A percentile compares a stretch with the other conserved stretches of the same genome.
phyloP scores from a whole-genome alignment of 441 rosid genomes.

The Euphorbia corollata region DNA sequence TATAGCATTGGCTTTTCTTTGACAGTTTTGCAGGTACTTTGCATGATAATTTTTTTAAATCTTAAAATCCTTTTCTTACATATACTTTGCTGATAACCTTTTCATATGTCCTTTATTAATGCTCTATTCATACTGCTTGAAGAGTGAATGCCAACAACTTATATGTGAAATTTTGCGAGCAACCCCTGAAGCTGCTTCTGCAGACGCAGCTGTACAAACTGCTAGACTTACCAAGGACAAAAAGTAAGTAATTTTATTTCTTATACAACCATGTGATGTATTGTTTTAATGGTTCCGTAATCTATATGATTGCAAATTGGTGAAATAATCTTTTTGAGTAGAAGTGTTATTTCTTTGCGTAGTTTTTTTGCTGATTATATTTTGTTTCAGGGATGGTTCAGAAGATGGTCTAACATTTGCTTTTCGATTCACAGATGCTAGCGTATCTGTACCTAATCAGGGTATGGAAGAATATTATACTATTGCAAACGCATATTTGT shows the following conservation, averaged over 20 bases:
- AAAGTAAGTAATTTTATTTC: slow-evolving; percentile 41
- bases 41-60: slow-evolving; percentile 3
- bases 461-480: slow-evolving; percentile 42
- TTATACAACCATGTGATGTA: neutral
- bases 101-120: slow-evolving; percentile 12
- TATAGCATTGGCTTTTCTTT: slow-evolving; percentile 86
- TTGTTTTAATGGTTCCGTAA: slow-evolving; percentile 9
- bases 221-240: slow-evolving; percentile 85
- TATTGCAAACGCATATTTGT: slow-evolving; percentile 8
- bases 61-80: neutral
- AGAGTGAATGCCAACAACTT: slow-evolving; percentile 99
- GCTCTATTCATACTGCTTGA: slow-evolving; percentile 18
- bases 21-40: slow-evolving; percentile 85
- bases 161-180: slow-evolving; percentile 97
- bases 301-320: neutral
- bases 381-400: slow-evolving; percentile 63
- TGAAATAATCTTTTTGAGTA: slow-evolving; percentile 1
- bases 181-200: slow-evolving; percentile 97
- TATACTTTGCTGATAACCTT: neutral
- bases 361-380: neutral
- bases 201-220: slow-evolving; percentile 94
- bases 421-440: slow-evolving; percentile 89
- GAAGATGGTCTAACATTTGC: slow-evolving; percentile 90
- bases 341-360: neutral
- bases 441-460: slow-evolving; percentile 70